phyloP scores from a whole-genome alignment of 495 filamentous ascomycete genomes.

The Daldinia concentrica region DNA sequence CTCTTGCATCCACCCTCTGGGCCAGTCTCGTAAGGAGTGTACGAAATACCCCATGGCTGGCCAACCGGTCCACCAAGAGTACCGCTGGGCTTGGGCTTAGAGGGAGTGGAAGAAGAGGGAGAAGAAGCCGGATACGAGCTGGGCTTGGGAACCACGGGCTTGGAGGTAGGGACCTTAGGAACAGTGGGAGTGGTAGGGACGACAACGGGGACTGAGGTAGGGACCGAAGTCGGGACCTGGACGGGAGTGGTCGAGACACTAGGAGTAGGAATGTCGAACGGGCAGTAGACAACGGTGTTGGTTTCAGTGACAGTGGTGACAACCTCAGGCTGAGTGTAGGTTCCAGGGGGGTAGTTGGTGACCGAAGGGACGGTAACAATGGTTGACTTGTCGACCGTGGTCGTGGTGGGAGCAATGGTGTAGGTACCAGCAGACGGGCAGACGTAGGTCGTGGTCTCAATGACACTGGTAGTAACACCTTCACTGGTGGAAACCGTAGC shows the following conservation, averaged over 20 bases:
- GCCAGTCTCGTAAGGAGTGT: slow-evolving; percentile 77
- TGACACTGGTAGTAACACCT: slow-evolving; percentile 73
- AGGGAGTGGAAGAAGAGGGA: slow-evolving; percentile 25
- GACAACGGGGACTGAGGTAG: slow-evolving; percentile 20
- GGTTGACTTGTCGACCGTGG: slow-evolving; percentile 62
- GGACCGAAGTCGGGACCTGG: slow-evolving; percentile 22
- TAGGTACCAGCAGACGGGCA: slow-evolving; percentile 84
- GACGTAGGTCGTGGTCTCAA: slow-evolving; percentile 76
- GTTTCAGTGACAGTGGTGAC: slow-evolving; percentile 75
- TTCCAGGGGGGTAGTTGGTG: slow-evolving; percentile 72
- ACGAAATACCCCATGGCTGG: slow-evolving; percentile 86
- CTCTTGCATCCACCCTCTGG: slow-evolving; percentile 71
- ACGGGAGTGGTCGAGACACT: slow-evolving; percentile 38
- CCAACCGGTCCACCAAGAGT: slow-evolving; percentile 55
- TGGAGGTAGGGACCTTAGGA: slow-evolving; percentile 2
- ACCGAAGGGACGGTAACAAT: slow-evolving; percentile 72
- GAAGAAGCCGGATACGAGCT: neutral
- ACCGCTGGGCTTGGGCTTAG: slow-evolving; percentile 41
- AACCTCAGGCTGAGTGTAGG: slow-evolving; percentile 75
- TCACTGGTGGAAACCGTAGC: slow-evolving; percentile 71
- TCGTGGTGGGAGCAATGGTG: slow-evolving; percentile 78
- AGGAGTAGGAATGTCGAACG: slow-evolving; percentile 61
- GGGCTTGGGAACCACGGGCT: slow-evolving; percentile 24
- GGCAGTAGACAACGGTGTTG: slow-evolving; percentile 75
- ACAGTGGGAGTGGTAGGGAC: slow-evolving; percentile 5